A percentile compares a stretch with the other conserved stretches of the same genome.
Conservation (phyloP, 148 eudicot genomes). For the Camellia japonica region DNA sequence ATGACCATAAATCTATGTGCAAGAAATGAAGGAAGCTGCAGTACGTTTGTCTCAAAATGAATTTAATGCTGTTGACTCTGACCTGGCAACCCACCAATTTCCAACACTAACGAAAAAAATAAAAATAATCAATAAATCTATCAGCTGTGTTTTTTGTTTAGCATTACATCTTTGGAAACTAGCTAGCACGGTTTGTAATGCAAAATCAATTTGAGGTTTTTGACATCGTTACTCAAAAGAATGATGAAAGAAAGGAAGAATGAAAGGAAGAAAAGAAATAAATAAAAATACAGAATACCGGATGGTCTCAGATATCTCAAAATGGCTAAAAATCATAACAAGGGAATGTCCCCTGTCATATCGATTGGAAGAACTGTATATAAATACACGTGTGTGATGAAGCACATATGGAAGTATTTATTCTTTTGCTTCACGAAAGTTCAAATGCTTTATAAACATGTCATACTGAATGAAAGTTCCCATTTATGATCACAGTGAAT, state of each 20-base stretch:
- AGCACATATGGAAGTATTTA: background rate
- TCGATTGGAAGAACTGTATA: background rate
- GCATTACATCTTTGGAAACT: background rate
- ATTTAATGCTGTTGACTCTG: background rate
- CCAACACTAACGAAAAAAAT: no score
- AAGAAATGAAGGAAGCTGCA: background rate
- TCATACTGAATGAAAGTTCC: background rate
- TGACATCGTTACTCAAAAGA: no score
- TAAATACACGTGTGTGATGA: background rate
- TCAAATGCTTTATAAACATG: background rate
- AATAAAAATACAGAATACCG: no score
- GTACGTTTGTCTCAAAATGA: background rate
- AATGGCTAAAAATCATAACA: background rate
- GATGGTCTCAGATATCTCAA: background rate
- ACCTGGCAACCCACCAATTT: background rate
- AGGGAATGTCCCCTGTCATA: background rate
- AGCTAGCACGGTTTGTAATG: background rate
- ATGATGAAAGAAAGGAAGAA: background rate
- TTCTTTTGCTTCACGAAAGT: background rate
- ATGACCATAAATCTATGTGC: no score
- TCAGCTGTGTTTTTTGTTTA: background rate
- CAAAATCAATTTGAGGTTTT: background rate
- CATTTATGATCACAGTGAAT: background rate
- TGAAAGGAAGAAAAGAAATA: background rate
- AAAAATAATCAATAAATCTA: no score